These are phyloP conservation scores for Pouteria glomerata DNA, from an alignment of 148 eudicot genomes.

Conservation along the genomic window DNA sequence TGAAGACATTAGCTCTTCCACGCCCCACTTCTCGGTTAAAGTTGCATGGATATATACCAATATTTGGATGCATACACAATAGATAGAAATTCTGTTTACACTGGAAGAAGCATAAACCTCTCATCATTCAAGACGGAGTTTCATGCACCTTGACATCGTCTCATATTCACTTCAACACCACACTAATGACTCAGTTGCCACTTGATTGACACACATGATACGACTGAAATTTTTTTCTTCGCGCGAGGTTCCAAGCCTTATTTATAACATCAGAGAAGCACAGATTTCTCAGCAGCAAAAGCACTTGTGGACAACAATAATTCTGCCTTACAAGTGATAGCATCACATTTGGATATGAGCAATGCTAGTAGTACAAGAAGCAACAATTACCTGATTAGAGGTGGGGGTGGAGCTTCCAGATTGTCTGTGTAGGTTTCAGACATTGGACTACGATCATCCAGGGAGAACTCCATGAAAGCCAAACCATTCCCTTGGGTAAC, in stretches of 20 bases:
- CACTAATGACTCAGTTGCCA: background rate
- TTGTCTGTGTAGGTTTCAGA: constrained; percentile 79
- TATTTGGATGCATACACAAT: no score
- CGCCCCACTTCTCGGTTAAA: background rate
- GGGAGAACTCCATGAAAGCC: constrained; percentile 94
- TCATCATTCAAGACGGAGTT: background rate
- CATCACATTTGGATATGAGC: background rate
- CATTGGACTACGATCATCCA: constrained; percentile 94
- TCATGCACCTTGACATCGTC: no score
- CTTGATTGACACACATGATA: background rate
- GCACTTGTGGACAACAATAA: background rate
- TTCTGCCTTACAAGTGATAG: background rate
- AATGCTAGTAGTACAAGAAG: background rate
- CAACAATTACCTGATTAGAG: constrained; percentile 59
- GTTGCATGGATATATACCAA: background rate
- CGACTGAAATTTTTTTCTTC: background rate
- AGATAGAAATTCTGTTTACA: background rate
- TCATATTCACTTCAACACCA: background rate
- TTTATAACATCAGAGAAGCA: background rate
- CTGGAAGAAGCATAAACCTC: background rate
- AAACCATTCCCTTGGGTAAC: constrained; percentile 94
- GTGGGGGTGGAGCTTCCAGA: constrained; percentile 62
- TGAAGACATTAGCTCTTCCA: background rate
- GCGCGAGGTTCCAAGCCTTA: background rate
- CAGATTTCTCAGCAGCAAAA: background rate